Conservation (phyloP, 176 grass and related monocot species). For the Paspalum vaginatum region DNA sequence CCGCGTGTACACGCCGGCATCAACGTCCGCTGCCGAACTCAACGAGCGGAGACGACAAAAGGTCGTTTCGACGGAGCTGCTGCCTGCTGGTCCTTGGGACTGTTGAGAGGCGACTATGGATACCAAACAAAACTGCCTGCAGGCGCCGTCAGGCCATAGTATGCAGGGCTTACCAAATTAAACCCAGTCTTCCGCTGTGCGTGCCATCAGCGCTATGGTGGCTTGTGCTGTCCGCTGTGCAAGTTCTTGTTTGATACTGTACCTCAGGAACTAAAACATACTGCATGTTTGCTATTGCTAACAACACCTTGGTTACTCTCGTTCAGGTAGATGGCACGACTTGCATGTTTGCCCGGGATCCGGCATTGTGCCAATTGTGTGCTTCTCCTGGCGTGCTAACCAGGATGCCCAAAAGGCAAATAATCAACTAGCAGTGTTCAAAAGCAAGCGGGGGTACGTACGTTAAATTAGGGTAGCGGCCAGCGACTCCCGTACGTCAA, state of each 20-base stretch:
- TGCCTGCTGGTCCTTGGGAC: not conserved
- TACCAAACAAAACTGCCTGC: conserved; percentile 8
- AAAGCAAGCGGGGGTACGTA: not conserved
- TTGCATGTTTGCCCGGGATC: not conserved
- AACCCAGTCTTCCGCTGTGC: too few relatives aligned
- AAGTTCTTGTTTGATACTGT: too few relatives aligned
- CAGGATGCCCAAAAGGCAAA: conserved; percentile 4
- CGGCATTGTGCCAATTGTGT: not conserved
- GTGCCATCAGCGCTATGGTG: too few relatives aligned
- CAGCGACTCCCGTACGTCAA: conserved; percentile 47
- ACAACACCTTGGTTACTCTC: too few relatives aligned
- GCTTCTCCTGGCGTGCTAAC: conserved; percentile 14
- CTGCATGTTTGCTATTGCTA: too few relatives aligned
- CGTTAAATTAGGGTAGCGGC: conserved; percentile 19
- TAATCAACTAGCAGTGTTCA: not conserved
- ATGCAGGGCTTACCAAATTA: too few relatives aligned
- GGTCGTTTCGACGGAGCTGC: conserved; percentile 15
- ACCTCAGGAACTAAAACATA: too few relatives aligned
- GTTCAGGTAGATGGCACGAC: too few relatives aligned
- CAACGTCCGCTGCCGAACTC: conserved; percentile 8
- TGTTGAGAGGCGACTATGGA: not conserved
- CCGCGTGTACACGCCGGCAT: not conserved
- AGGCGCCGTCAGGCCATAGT: not conserved
- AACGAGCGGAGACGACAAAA: conserved; percentile 28
- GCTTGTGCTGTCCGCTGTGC: too few relatives aligned